Base-by-base conservation (phyloP, 495 filamentous ascomycete genomes). In the Penicillium cataractarum region DNA sequence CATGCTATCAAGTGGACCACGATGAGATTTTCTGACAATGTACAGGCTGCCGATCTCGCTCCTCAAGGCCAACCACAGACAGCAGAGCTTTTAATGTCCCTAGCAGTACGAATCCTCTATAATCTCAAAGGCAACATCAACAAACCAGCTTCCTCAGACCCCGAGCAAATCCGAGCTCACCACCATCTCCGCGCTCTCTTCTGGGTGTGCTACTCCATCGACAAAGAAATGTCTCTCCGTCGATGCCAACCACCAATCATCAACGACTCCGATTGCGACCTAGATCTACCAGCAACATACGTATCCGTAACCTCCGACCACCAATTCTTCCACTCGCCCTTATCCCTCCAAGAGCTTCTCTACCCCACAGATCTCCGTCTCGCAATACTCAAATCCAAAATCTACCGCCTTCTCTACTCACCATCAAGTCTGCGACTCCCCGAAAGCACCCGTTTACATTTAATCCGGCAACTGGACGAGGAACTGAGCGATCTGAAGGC, bases 211-310 rank as follows among this genome's bases (percentile, higher is more conserved):
- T 77, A 77, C 52, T 51, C 51, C 1, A 24, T 69, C 7, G 75
- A 76, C 46, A 76, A 78, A 44, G 66, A 75, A 35, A 62, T 74
- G 31, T 70, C 69, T 21, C 67, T 76, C 12, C 67, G 71, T 27
- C 58, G 58, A 35, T 58, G 57, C 8, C 61, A 66, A 26, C 65
- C 71, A 17, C 72, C 74, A 1, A 32, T 67, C 13, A 65, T 76
- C 12, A 66, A 69, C 13, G 72, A 74, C 19, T 58, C 59, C 22
- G 64, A 72, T 32, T 75, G 72, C 32, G 74, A 76, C 35, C 31
- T 54, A 22, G 51, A 54, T 54, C 51, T 54, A 7, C 51, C 51
- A 13, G 17, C 31, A 3, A 54, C 27, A 19, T 54, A 54, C 27
- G 51, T 54, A 17, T 54, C 51, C 51, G n/a, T 54, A 8, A 29